Evolutionary conservation across 495 filamentous ascomycete species (phyloP), one percentile per base, ranked within the genome.

Genomic region (Stereocaulon alpinum): DNA sequence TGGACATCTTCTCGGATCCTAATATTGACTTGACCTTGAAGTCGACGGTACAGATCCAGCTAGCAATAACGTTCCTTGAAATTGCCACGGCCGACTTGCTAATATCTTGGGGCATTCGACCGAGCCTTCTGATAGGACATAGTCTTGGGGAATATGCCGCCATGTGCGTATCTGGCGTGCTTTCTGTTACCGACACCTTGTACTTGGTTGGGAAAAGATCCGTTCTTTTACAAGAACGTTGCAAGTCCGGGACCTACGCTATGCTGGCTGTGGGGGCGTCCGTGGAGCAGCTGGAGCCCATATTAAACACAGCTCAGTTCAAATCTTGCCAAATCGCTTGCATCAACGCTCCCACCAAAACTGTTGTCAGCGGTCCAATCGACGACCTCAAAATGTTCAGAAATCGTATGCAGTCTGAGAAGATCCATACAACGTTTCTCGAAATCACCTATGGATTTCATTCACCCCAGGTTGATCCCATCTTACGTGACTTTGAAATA

Each of bases 371-470:
- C 49, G 71, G 71, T 9, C 30, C 62, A 20, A 6, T 20, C 7
- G 14, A 18, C 15, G 18, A 61, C 3, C 17, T 52, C 5, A 29
- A 45, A 2, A 20, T 60, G 15, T 30, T 32, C n/a, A 11, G 17
- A 0, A 43, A n/a, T 44, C 14, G 56, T 15, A 42, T 17, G 14
- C 53, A 42, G 48, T 22, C 55, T 29, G 24, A 24, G 24, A 24
- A 3, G 24, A 24, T 24, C 24, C 24, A 24, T 24, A 24, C 24
- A 24, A 56, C 43, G 2, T 40, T 45, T 29, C 42, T 93, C 4
- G 77, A 82, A 32, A 80, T 92, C 15, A 84, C 86, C 40, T 91
- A 84, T 55, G 89, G 86, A 11, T 92, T 90, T 75, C 89, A 93
- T 69, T 88, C 88, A 6, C 73, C 80, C 1, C 88, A 92, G 62